Evolutionary conservation across 2,329 filamentous ascomycete species (phyloP).

Genomic region (Colletotrichum orchidophilum): DNA sequence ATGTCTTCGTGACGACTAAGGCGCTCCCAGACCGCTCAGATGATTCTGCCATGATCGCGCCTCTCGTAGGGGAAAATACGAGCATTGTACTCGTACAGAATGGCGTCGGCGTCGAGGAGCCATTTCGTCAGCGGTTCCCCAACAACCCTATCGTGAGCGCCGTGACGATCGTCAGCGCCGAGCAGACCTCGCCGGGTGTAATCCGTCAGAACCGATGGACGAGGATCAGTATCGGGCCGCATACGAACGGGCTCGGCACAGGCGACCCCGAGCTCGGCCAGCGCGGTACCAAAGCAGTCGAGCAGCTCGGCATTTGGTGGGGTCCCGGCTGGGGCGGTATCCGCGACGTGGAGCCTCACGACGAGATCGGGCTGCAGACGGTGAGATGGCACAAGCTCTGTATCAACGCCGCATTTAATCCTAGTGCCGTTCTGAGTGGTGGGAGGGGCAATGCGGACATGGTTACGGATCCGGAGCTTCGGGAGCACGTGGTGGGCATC

Average conservation of each 20-base stretch:
- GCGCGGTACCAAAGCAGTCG: slow-evolving; percentile 53
- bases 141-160: slow-evolving; percentile 69
- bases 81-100: slow-evolving; percentile 76
- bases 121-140: slow-evolving; percentile 71
- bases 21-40: slow-evolving; percentile 71
- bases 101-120: slow-evolving; percentile 74
- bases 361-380: slow-evolving; percentile 73
- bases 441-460: slow-evolving; percentile 73
- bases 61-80: slow-evolving; percentile 63
- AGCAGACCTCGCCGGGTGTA: slow-evolving; percentile 69
- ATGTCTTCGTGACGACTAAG: slow-evolving; percentile 76
- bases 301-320: slow-evolving; percentile 61
- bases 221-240: slow-evolving; percentile 74
- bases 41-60: slow-evolving; percentile 69
- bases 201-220: slow-evolving; percentile 80
- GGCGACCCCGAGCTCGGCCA: slow-evolving; percentile 43
- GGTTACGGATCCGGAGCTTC: slow-evolving; percentile 70
- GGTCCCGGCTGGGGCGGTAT: slow-evolving; percentile 64
- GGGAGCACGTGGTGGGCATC: slow-evolving; percentile 68
- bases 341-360: slow-evolving; percentile 70
- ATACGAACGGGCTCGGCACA: slow-evolving; percentile 59
- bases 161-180: slow-evolving; percentile 75
- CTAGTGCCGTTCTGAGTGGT: slow-evolving; percentile 73
- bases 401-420: slow-evolving; percentile 81
- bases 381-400: slow-evolving; percentile 81